phyloP scores from a whole-genome alignment of 495 filamentous ascomycete species.

The Poronia punctata region DNA sequence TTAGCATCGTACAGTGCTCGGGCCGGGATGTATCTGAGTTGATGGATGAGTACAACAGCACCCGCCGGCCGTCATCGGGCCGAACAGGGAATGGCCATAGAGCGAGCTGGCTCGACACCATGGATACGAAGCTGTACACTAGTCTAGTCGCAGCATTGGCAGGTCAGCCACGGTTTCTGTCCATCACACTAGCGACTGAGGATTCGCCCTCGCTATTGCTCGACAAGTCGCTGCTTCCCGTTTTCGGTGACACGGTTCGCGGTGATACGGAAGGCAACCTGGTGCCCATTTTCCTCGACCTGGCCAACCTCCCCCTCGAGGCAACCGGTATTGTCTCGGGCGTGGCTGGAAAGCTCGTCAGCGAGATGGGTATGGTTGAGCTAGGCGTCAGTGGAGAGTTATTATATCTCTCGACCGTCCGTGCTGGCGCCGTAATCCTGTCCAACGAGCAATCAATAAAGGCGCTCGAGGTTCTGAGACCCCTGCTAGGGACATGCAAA shows the following conservation, averaged over 20 bases:
- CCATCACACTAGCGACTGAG: slow-evolving; percentile 73
- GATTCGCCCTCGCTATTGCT: slow-evolving; percentile 80
- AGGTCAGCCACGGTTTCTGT: slow-evolving; percentile 70
- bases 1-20: slow-evolving; percentile 79
- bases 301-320: slow-evolving; percentile 74
- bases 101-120: slow-evolving; percentile 40
- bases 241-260: slow-evolving; percentile 63
- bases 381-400: slow-evolving; percentile 62
- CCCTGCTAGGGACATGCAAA: slow-evolving; percentile 33
- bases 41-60: slow-evolving; percentile 17
- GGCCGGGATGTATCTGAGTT: slow-evolving; percentile 40
- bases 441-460: slow-evolving; percentile 60
- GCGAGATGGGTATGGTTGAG: slow-evolving; percentile 42
- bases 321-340: slow-evolving; percentile 92
- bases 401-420: slow-evolving; percentile 82
- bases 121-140: slow-evolving; percentile 58
- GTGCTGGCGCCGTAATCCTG: slow-evolving; percentile 86
- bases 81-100: slow-evolving; percentile 27
- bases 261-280: slow-evolving; percentile 75
- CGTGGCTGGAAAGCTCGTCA: slow-evolving; percentile 72
- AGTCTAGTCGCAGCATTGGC: slow-evolving; percentile 63
- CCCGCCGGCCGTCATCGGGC: slow-evolving; percentile 18
- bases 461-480: slow-evolving; percentile 62
- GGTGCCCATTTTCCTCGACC: slow-evolving; percentile 83
- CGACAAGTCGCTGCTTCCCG: slow-evolving; percentile 61